Conservation (phyloP, 139 green algal genomes). For the Monoraphidium neglectum region DNA sequence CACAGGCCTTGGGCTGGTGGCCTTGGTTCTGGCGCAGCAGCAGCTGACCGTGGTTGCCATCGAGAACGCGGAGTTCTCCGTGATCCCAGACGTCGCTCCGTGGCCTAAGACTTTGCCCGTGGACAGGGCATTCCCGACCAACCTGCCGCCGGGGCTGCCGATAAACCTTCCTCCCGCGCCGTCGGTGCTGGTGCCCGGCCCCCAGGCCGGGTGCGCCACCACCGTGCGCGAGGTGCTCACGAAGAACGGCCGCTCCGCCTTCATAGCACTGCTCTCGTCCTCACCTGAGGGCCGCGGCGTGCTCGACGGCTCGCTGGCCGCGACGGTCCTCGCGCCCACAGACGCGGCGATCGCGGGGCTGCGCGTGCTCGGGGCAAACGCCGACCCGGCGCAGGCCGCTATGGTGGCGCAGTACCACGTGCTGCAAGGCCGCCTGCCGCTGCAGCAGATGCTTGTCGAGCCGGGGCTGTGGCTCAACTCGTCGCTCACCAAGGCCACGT, state of each 20-base stretch:
- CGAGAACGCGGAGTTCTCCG: not conserved
- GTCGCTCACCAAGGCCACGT: not conserved
- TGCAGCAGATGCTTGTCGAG: not conserved
- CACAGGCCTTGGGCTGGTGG: not conserved
- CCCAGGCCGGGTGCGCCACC: not conserved
- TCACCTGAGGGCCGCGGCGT: conserved; percentile 5
- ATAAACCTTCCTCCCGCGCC: not conserved
- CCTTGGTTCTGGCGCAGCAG: not conserved
- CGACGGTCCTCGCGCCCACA: conserved; percentile 18
- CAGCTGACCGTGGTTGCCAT: not conserved
- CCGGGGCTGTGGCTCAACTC: conserved; percentile 9
- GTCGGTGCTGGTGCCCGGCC: conserved; percentile 10
- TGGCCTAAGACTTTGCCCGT: conserved; percentile 1
- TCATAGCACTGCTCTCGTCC: not conserved
- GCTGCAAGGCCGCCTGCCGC: conserved; percentile 3
- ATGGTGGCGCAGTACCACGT: conserved; percentile 21
- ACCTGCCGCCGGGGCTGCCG: conserved; percentile 12
- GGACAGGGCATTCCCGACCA: conserved; percentile 11
- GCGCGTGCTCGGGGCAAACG: not conserved
- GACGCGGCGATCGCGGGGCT: conserved; percentile 6
- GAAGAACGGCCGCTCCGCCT: not conserved
- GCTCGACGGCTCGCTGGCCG: conserved; percentile 3
- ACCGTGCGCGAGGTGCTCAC: conserved; percentile 10
- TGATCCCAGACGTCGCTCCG: conserved; percentile 10
- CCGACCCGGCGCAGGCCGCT: not conserved